A percentile compares a stretch with the other conserved stretches of the same genome.
Conservation (phyloP, 495 filamentous ascomycete genomes). For the Letharia columbiana region DNA sequence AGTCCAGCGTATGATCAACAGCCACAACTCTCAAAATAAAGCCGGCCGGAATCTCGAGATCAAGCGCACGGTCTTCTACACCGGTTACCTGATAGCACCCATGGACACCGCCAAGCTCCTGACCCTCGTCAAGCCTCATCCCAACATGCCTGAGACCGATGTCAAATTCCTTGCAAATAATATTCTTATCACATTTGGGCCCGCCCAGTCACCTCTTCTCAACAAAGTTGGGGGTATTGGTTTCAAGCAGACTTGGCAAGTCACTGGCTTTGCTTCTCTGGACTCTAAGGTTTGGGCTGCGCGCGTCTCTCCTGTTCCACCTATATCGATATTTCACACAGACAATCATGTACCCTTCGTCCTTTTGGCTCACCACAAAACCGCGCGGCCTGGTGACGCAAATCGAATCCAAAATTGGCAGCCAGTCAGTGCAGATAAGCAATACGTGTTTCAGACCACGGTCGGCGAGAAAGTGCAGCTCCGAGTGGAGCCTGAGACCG, state of each 20-base stretch:
- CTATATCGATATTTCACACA: slow-evolving; percentile 56
- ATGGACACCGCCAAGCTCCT: slow-evolving; percentile 62
- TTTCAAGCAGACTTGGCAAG: slow-evolving; percentile 70
- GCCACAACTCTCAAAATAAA: slow-evolving; percentile 56
- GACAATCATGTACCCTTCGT: slow-evolving; percentile 66
- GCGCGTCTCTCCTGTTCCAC: slow-evolving; percentile 61
- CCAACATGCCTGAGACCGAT: slow-evolving; percentile 49
- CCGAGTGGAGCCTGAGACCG: slow-evolving; percentile 61
- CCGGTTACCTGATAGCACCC: slow-evolving; percentile 77
- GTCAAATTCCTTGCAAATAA: slow-evolving; percentile 80
- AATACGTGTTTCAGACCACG: slow-evolving; percentile 63
- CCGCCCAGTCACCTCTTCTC: slow-evolving; percentile 56
- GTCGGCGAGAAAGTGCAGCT: slow-evolving; percentile 82
- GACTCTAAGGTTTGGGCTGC: slow-evolving; percentile 86
- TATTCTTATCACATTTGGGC: slow-evolving; percentile 76
- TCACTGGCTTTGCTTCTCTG: slow-evolving; percentile 62
- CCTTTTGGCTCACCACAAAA: slow-evolving; percentile 63
- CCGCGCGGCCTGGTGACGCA: slow-evolving; percentile 69
- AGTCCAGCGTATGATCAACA: slow-evolving; percentile 81
- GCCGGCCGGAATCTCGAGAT: slow-evolving; percentile 47
- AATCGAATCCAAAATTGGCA: slow-evolving; percentile 80
- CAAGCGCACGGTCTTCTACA: slow-evolving; percentile 83
- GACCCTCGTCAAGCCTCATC: slow-evolving; percentile 53
- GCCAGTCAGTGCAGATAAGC: slow-evolving; percentile 56
- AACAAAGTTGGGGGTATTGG: slow-evolving; percentile 80